Evolutionary conservation across 192 early-diverging fungal species (phyloP), one percentile per base, ranked within the genome.

Genomic region (Diversispora epigaea): DNA sequence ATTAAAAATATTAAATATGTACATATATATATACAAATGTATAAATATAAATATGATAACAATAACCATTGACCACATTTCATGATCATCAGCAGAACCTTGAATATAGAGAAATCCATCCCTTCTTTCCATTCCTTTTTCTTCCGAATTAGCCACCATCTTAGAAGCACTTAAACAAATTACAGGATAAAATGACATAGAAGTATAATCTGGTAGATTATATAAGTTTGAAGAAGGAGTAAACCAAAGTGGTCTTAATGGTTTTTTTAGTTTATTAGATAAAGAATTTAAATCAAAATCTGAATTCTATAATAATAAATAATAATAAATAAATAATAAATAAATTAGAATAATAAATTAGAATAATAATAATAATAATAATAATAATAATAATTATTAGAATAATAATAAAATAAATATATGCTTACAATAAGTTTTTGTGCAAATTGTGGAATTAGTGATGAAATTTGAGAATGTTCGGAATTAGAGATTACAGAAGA

Each of bases 31-130:
- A 32, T 32, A 32, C 25, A 32, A 32, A 32, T 32, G 2, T 32
- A 32, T 32, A 32, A 6, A 25, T 17, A 39, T 15, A 4, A 40
- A 2, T 14, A 49, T 39, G 17, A 25, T 44, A 39, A 39, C 60
- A 57, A 52, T 73, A 46, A 73, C 89, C 76, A 80, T 54, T 25
- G 88, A 86, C 95, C 95, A 97, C 76, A 88, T 79, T 71, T 97
- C 95, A 47, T 94, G 89, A 77, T 97, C 95, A 80, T 97, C 95
- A 0, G 88, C 95, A 2, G 93, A 89, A 9, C 95, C 95, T 82
- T 97, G 95, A 8, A 97, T 89, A 74, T 97, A 97, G 12, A 83
- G 68, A 67, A 88, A 96, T 6, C 88, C 88, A 25, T 80, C 69
- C 22, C 78, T 68, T 15, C 80, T 68, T 21, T 84, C 84, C 50